Evolutionary conservation across 2,329 filamentous ascomycete species (phyloP).

Genomic region (Calonectria montana): DNA sequence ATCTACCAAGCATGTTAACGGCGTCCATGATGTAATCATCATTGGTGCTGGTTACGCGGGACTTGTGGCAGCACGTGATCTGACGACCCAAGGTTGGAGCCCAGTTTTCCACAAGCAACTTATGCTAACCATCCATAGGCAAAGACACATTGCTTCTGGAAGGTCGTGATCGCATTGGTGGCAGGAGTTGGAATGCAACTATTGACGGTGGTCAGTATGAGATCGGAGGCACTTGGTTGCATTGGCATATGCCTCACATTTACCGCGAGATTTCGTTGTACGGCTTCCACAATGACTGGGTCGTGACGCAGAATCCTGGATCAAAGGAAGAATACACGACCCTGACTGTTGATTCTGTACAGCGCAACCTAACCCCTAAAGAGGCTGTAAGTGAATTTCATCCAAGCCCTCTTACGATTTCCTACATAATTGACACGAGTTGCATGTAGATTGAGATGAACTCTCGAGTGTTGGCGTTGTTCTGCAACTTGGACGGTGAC

Average conservation of each 20-base stretch:
- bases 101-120: not conserved
- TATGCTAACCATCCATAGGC: conserved; percentile 2
- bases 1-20: not conserved
- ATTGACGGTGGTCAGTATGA: conserved; percentile 51
- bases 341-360: not conserved
- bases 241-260: conserved; percentile 52
- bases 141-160: conserved; percentile 51
- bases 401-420: not conserved
- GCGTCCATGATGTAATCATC: conserved; percentile 20
- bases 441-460: not conserved
- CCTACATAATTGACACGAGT: not conserved
- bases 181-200: conserved; percentile 52
- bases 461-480: conserved; percentile 1
- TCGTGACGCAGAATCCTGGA: conserved; percentile 23
- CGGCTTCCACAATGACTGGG: conserved; percentile 44
- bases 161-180: conserved; percentile 55
- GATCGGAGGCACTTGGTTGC: conserved; percentile 58
- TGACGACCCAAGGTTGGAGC: conserved; percentile 30
- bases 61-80: conserved; percentile 10
- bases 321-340: conserved; percentile 17
- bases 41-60: conserved; percentile 20
- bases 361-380: conserved; percentile 9
- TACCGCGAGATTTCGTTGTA: conserved; percentile 57
- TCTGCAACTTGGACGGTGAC: conserved; percentile 36
- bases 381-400: conserved; percentile 7